Conservation (phyloP, 1,284 basidiomycete genomes). For the Ustilago tritici region DNA sequence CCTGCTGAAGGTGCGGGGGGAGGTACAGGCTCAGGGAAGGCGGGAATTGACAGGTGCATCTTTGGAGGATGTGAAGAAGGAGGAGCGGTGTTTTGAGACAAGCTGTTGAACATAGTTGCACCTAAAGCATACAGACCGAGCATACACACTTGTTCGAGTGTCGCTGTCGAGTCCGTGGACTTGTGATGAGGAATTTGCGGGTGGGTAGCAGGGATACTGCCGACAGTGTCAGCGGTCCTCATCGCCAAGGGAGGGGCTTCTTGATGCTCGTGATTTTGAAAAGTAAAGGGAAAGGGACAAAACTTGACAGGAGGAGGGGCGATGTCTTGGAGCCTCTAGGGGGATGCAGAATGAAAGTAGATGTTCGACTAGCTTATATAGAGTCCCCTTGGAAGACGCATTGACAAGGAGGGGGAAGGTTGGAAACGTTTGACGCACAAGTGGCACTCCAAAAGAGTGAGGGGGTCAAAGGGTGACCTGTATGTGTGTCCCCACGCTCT, state of each 20-base stretch:
- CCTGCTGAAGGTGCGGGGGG: background rate
- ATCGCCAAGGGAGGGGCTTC: background rate
- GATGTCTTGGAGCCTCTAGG: constrained; percentile 1
- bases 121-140: constrained; percentile 31
- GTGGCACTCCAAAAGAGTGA: background rate
- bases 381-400: background rate
- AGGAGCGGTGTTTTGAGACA: constrained; percentile 2
- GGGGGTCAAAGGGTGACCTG: background rate
- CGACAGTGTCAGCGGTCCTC: background rate
- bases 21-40: background rate
- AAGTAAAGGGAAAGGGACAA: background rate
- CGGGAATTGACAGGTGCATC: background rate
- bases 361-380: background rate
- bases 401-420: background rate
- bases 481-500: background rate
- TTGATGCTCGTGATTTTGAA: background rate
- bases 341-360: background rate
- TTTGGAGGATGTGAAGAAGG: background rate
- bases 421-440: background rate
- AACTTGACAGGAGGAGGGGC: background rate
- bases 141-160: constrained; percentile 23
- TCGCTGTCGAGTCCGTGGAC: background rate
- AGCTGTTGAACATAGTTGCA: constrained; percentile 9
- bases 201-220: background rate
- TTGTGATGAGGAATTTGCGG: background rate